These are phyloP conservation scores for Lolium rigidum DNA, from an alignment of 176 grass and related monocot species.

Conservation along the genomic window DNA sequence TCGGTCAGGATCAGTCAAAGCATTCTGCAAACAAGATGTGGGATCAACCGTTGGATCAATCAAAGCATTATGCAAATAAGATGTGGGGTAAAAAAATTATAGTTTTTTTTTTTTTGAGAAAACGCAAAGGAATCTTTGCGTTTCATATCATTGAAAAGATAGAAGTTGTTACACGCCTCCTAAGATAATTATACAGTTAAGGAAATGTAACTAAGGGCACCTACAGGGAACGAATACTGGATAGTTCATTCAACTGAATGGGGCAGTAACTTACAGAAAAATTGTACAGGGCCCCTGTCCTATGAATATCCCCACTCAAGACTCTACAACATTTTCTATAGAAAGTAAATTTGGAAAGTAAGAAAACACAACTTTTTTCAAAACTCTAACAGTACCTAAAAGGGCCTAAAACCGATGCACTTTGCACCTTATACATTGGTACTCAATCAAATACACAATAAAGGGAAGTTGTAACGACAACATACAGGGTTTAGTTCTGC, in stretches of 20 bases:
- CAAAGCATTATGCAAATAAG: not conserved
- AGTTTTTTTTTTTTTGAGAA: too few relatives aligned
- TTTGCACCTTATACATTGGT: constrained; percentile 24
- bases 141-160: too few relatives aligned
- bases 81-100: too few relatives aligned
- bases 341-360: not conserved
- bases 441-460: not conserved
- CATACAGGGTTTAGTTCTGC: constrained; percentile 96
- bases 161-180: too few relatives aligned
- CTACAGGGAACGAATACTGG: constrained; percentile 1
- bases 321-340: constrained; percentile 10
- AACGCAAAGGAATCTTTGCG: too few relatives aligned
- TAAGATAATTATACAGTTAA: not conserved
- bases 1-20: constrained; percentile 76
- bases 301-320: not conserved
- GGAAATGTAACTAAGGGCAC: not conserved
- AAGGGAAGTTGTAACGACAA: constrained; percentile 27
- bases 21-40: constrained; percentile 64
- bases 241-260: not conserved
- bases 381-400: not conserved
- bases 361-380: not conserved
- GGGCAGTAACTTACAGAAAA: constrained; percentile 5
- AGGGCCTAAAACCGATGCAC: not conserved
- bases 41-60: not conserved
- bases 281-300: not conserved